Base-by-base conservation (phyloP, 2,329 filamentous ascomycete genomes). In the Thielaviopsis musarum region DNA sequence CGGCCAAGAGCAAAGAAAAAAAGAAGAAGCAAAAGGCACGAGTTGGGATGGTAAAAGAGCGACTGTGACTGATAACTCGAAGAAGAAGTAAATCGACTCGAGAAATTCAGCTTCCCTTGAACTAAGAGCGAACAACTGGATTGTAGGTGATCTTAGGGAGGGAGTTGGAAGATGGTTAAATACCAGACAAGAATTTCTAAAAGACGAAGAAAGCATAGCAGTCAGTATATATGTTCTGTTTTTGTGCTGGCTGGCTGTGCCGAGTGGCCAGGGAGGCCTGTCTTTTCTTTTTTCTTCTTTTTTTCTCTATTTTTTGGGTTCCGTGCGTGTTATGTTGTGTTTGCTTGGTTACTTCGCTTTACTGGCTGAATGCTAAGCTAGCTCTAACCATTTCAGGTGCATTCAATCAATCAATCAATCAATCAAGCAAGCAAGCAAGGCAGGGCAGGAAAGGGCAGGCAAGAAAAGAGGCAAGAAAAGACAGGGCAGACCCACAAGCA, bases 101-200 rank as follows among this genome's bases (percentile, higher is more conserved):
- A 62, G 56, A 59, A 54, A 60, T 57, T 59, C 57, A 62, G 58
- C 59, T 61, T 61, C 59, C 59, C 59, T 61, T 58, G 48, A 61
- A 56, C 41, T 59, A 58, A 52, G 56, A 58, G 52, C 52, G 41
- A 59, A 51, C 59, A 58, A 59, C 59, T 61, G 56, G 56, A 59
- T 58, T 45, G 56, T 58, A 54, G 59, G 51, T 49, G 38, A 51
- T 61, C 59, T 58, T 52, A 61, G 58, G 59, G 62, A 62, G 61
- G 62, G 63, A 60, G 59, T 63, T 58, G 56, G 60, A 62, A 48
- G 57, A 60, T 62, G 56, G 60, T 61, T 60, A 60, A 61, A 63
- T 56, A 58, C 58, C 57, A 60, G 57, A 60, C 52, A 55, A 57
- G 59, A 45, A 59, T 34, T 57, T 58, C 59, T 61, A 61, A 56